Base-by-base conservation (phyloP, 768 basidiomycete species). In the Boletellus ananiceps region DNA sequence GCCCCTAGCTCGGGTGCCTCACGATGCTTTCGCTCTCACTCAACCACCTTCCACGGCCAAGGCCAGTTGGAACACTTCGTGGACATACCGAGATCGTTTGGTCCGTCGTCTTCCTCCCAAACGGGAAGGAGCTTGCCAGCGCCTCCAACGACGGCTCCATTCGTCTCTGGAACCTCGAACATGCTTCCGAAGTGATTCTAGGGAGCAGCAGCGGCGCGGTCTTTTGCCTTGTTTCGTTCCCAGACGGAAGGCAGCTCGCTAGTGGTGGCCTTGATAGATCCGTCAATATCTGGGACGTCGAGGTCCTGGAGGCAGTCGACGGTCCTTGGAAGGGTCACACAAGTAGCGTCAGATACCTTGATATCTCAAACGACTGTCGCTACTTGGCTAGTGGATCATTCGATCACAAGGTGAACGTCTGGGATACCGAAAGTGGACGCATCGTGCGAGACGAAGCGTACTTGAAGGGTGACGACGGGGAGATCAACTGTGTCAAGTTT, bases 181-280 rank as follows among this genome's bases (percentile, higher is more conserved):
- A 49, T 8, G 47, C 44, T 42, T 52, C 62, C 16, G 62, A 65
- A 46, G 48, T 60, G 11, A 65, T 63, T 52, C 45, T 63, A 12
- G 57, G 51, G 31, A 51, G 11, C 37, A 55, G 58, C 52, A 52
- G 18, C 27, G 63, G 61, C 23, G 37, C 62, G 8, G 55, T 63
- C 6, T 63, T 63, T 18, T 63, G 60, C 35, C 63, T 63, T 7
- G 63, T 51, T 37, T 45, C 57, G 14, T 65, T 65, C 33, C 54
- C 62, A 34, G 62, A 63, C 2, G 62, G 62, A 44, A 63, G 48
- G 31, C 57, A 52, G 4, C 49, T 63, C 46, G 63, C 58, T 9
- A 66, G 65, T 35, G 63, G 63, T 47, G 63, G 63, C 40, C 60
- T 65, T 2, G 66, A 65, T 19, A 63, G 66, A 40, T 60, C 63